These are phyloP conservation scores for Prunella vulgaris DNA, from an alignment of 257 asterid species.

Conservation along the genomic window DNA sequence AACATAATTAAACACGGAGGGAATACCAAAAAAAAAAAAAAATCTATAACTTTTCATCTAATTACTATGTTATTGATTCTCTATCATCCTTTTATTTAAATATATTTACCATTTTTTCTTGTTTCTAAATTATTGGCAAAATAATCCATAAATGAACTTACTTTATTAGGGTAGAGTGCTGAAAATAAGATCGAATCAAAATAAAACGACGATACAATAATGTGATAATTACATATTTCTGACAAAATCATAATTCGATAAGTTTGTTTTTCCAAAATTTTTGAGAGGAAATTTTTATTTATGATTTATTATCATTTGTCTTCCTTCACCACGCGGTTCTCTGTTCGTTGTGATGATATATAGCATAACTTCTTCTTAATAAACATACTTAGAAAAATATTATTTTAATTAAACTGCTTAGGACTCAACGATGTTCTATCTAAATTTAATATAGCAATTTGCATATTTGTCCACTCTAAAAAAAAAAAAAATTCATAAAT, in stretches of 20 bases:
- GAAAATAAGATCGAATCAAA: too few species aligned
- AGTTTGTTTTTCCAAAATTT: too few species aligned
- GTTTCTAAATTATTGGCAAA: neutral
- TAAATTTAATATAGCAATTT: conserved; percentile 12
- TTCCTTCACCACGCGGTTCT: conserved; percentile 26
- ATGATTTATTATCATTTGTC: neutral
- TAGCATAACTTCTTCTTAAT: conserved; percentile 17
- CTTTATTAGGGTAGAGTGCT: too few species aligned
- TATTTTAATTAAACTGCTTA: conserved; percentile 15
- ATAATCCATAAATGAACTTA: neutral
- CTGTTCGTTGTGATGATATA: conserved; percentile 1
- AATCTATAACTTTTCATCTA: neutral
- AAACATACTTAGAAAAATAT: neutral
- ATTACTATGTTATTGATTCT: neutral
- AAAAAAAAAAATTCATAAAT: too few species aligned
- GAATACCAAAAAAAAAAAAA: too few species aligned
- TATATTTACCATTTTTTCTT: neutral
- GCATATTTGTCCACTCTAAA: conserved; percentile 8
- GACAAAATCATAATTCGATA: neutral
- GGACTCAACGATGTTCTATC: conserved; percentile 24
- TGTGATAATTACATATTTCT: too few species aligned
- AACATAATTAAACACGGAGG: too few species aligned
- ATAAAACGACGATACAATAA: too few species aligned
- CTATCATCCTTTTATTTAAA: neutral
- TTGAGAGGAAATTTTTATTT: neutral